Evolutionary conservation across 139 green algal species (phyloP), one percentile per base, ranked within the genome.

Genomic region (Monoraphidium neglectum): DNA sequence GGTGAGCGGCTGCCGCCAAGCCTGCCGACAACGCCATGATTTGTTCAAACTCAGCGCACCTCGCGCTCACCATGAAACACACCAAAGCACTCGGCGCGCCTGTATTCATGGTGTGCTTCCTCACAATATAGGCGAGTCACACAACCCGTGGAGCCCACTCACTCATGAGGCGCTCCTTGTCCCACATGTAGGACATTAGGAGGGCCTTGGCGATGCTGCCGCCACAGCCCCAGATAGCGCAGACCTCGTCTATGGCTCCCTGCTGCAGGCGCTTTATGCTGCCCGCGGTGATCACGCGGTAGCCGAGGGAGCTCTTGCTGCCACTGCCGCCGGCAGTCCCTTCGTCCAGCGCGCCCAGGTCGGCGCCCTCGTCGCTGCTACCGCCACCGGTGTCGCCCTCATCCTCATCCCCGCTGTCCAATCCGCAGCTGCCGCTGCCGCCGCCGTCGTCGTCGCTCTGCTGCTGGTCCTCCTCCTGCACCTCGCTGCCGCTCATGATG

Each of bases 151-250:
- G n/a, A n/a, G n/a, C n/a, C 36, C 4, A 43, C 69, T 72, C 70
- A 88, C 87, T 83, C 49, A 90, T 81, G 10, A 93, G 72, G 3
- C 43, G 36, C n/a, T 93, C 89, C 54, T 83, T 83, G 79, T 89
- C 76, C 91, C 91, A 95, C 32, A 79, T 80, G 70, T 93, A 94
- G 66, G 83, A 83, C 61, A 92, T 95, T 2, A 95, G 89, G 57
- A 95, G 84, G 2, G 80, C 80, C n/a, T 90, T 84, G 23, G 91
- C 87, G 5, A 78, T 80, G 1, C 80, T 83, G 4, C 68, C 76
- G 67, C 60, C 84, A 74, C 82, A 93, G 37, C 85, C 84, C 51
- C 94, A 80, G 28, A 95, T 90, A n/a, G 61, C 56, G 18, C 81
- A 72, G 1, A 95, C 88, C 2, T 86, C 57, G 1, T 70, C 59